Base-by-base conservation (phyloP, 495 filamentous ascomycete species). In the Annulohypoxylon maeteangense region DNA sequence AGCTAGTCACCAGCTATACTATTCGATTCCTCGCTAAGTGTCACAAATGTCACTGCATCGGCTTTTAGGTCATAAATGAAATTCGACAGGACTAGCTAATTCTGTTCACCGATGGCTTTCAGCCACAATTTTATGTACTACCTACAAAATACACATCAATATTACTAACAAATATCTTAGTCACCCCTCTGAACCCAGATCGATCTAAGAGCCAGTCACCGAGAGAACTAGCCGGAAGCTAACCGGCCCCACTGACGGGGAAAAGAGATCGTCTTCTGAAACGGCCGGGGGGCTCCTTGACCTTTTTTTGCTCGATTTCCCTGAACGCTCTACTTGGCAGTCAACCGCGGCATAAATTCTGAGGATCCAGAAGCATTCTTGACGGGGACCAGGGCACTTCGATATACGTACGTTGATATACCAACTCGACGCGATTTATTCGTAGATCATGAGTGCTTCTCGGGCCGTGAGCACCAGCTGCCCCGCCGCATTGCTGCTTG, bases 231-330 rank as follows among this genome's bases (percentile, higher is more conserved):
- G 32, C 40, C 59, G 65, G 65, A 59, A 65, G 55, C 40, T 36
- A 65, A 54, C 65, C 65, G 65, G 70, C 23, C 54, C 70, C 70
- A 27, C 56, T 54, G 48, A 65, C 36, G 54, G 65, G 59, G 65
- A 29, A 40, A 55, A 58, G 56, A 73, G 65, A 58, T 68, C 65
- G 56, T 62, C 61, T 65, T 68, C 61, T 68, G 70, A 68, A 73
- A 73, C 65, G 54, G 38, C 42, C 61, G 65, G 54, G 64, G 60
- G 60, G 14, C 61, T 68, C 48, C 70, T 73, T 65, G 70, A 38
- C 70, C 32, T 55, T 53, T 55, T 68, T 59, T 55, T 62, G 47
- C 38, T 66, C 31, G 36, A n/a, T 40, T 38, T 38, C 55, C 61
- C 56, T 53, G 54, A 23, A 38, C 34, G 27, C 44, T 55, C 47